Base-by-base conservation (phyloP, 768 basidiomycete genomes). In the Clitopilus hobsonii region DNA sequence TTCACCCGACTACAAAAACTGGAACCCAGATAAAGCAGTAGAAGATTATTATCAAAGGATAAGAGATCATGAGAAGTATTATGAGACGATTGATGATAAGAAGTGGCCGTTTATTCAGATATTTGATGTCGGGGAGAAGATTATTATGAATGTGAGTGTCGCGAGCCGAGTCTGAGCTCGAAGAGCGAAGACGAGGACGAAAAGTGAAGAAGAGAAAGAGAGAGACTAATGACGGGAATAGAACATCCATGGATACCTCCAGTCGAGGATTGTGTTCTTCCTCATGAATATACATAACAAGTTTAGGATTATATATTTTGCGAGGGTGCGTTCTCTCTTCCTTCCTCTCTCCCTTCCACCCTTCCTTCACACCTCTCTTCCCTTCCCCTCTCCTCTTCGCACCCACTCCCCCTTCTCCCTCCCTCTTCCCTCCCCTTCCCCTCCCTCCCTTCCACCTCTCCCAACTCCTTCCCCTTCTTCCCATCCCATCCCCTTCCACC, bases 241-340 rank as follows among this genome's bases (percentile, higher is more conserved):
- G 91, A 81, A 90, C 52, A 88, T 95, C 60, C 85, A 88, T 68
- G 94, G 94, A 54, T 96, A 96, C 63, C 75, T 96, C 2, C 70
- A 98, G 86, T 93, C 93, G 1, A 77, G 96, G 56, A 94, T 98
- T 56, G 91, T 98, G 23, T 99, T 98, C 79, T 98, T 97, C 79
- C 77, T 99, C 45, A 98, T 98, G 97, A 99, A 99, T 68, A 98
- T 99, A 49, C 96, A 99, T 72, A 98, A 94, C 64, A 80, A 82
- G 58, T 90, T 86, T 66, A 80, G 96, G 20, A 94, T 88, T 48
- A 99, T 99, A 59, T 98, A 95, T 70, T 98, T 99, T 71, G 96
- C 96, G 4, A 76, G 96, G 36, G 95, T 97, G 65, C 57, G 90
- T 69, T 38, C 45, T 10, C 29, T 14, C 25, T 20, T 52, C 54